Percentiles rank a stretch among this genome's conserved stretches.
Conservation (phyloP, 805 yeast genomes). For the Cyberlindnera maclurae region DNA sequence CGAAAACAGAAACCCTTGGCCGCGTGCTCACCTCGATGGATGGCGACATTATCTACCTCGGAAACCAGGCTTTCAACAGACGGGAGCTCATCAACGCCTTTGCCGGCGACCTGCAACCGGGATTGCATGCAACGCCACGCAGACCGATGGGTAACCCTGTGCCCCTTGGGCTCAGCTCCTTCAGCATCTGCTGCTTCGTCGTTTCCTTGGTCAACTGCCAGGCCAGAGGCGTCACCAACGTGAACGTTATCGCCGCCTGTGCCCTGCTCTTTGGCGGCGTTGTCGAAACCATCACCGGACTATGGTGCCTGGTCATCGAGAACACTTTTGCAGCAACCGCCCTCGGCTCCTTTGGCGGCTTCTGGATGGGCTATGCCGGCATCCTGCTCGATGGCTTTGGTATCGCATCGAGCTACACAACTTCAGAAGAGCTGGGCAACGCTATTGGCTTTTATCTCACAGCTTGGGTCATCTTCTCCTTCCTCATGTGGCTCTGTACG, state of each 20-base stretch:
- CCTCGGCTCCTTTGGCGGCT: constrained; percentile 50
- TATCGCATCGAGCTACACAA: constrained; percentile 41
- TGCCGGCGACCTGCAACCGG: constrained; percentile 47
- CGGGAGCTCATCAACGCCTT: constrained; percentile 56
- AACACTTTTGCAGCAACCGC: constrained; percentile 68
- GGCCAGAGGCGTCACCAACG: constrained; percentile 60
- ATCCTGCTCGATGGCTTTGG: constrained; percentile 53
- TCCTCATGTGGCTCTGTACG: constrained; percentile 48
- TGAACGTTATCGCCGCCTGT: constrained; percentile 55
- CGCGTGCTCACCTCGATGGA: constrained; percentile 24
- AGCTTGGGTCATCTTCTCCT: constrained; percentile 62
- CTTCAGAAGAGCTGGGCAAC: constrained; percentile 37
- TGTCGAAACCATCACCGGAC: constrained; percentile 64
- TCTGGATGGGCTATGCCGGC: constrained; percentile 73
- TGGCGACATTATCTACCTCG: constrained; percentile 33
- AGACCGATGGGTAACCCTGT: constrained; percentile 67
- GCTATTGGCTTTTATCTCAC: constrained; percentile 52
- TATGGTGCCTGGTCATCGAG: constrained; percentile 70
- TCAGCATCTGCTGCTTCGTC: constrained; percentile 51
- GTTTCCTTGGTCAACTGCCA: constrained; percentile 55
- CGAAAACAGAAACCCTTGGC: constrained; percentile 8
- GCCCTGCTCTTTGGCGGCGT: constrained; percentile 71
- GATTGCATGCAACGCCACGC: constrained; percentile 36
- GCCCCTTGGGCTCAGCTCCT: constrained; percentile 66
- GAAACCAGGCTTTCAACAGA: constrained; percentile 36